phyloP scores from a whole-genome alignment of 352 stramenopile genomes.

The Globisporangium iwayamae region DNA sequence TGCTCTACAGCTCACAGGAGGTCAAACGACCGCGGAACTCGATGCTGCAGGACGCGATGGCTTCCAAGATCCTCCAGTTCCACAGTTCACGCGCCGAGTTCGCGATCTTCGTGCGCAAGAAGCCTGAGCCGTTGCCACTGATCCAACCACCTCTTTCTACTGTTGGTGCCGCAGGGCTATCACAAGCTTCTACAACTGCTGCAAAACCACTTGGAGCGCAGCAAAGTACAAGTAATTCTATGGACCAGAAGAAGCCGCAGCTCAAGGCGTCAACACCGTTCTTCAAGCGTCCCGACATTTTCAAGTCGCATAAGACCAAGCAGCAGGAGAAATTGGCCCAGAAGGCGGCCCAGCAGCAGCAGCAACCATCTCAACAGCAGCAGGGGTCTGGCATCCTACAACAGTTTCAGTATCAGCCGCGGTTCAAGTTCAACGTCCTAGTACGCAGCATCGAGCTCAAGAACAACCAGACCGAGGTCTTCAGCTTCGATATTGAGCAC shows the following conservation, averaged over 20 bases:
- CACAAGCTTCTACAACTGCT: not conserved
- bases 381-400: not conserved
- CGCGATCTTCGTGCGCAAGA: slow-evolving; percentile 19
- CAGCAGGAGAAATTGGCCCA: not conserved
- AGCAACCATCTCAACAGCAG: not conserved
- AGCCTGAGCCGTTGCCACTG: not conserved
- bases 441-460: slow-evolving; percentile 5
- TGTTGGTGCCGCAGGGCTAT: not conserved
- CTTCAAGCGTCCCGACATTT: slow-evolving; percentile 29
- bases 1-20: slow-evolving; percentile 31
- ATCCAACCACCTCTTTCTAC: not conserved
- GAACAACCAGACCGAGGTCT: not conserved
- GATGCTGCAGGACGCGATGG: slow-evolving; percentile 23
- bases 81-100: slow-evolving; percentile 11
- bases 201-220: not conserved
- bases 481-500: slow-evolving; percentile 17
- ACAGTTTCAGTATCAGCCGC: not conserved
- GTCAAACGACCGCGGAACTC: slow-evolving; percentile 22
- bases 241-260: not conserved
- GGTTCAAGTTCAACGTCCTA: slow-evolving; percentile 12
- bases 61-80: slow-evolving; percentile 36
- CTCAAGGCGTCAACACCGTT: slow-evolving; percentile 11
- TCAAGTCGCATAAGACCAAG: slow-evolving; percentile 19
- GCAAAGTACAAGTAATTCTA: not conserved
- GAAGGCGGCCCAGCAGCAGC: not conserved